These are phyloP conservation scores for Aspergillus leporis DNA, from an alignment of 495 filamentous ascomycete genomes.

Conservation along the genomic window DNA sequence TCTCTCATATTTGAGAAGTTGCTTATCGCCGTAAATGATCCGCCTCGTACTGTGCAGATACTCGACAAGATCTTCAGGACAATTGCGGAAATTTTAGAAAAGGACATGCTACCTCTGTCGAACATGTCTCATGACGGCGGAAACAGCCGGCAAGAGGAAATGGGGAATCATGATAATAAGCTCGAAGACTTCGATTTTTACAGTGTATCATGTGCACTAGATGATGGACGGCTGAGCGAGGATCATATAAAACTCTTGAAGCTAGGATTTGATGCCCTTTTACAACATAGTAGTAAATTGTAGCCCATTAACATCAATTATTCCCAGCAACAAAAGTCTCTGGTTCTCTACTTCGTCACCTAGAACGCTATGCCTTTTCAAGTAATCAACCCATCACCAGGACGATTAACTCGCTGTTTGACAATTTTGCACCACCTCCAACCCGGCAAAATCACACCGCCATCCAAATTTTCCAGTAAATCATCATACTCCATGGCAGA, in stretches of 20 bases:
- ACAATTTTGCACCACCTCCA: neutral
- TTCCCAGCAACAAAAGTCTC: neutral
- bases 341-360: too few relatives aligned
- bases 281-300: neutral
- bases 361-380: too few relatives aligned
- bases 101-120: neutral
- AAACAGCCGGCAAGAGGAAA: neutral
- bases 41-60: slow-evolving; percentile 5
- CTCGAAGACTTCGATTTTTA: neutral
- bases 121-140: neutral
- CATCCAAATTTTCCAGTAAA: neutral
- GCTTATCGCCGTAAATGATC: slow-evolving; percentile 13
- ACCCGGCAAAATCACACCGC: slow-evolving; percentile 2
- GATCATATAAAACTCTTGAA: neutral
- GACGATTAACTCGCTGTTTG: too few relatives aligned
- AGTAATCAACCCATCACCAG: too few relatives aligned
- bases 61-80: slow-evolving; percentile 5
- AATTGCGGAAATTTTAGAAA: neutral
- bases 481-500: neutral
- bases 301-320: neutral
- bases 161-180: neutral
- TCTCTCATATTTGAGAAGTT: slow-evolving; percentile 15
- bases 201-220: neutral
- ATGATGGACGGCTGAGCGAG: neutral
- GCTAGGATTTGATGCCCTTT: neutral